Evolutionary conservation across 495 filamentous ascomycete species (phyloP), one percentile per base, ranked within the genome.

Genomic region (Tuber magnatum): DNA sequence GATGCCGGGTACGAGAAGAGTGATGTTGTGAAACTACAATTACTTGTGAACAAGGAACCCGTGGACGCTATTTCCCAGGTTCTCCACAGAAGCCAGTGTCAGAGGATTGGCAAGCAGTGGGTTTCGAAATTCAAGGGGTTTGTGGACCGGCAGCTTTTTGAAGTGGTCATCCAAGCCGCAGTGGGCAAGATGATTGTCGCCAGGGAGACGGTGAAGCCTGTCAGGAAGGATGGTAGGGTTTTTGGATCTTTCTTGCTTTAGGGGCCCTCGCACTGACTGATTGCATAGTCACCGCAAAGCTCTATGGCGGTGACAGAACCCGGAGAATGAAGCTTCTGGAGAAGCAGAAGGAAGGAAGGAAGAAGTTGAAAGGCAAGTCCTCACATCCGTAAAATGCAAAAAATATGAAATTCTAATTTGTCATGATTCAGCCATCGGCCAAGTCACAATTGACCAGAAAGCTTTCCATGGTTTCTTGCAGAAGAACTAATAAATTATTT

Each of bases 41-140:
- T 99, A 14, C 87, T 97, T 10, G 95, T 99, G 77, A 99, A 98
- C 85, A 94, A 94, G 83, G 88, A 87, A 61, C 91, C 96, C 1
- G 95, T 99, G 10, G 96, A 99, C 84, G 95, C 95, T 10, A 92
- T 99, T n/a, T 88, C 94, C 28, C 89, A 94, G 69, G 89, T 99
- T 6, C 89, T 99, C 56, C 95, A 99, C 79, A 82, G 85, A 72
- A 92, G 90, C 56, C 93, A 97, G 84, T 90, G 89, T 0, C 88
- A 91, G 16, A 86, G 91, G 39, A 84, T 95, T 20, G 95, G 93
- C 35, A 87, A 91, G 74, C 85, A 89, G 76, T 99, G 95, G 95
- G 95, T 98, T 18, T 90, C 88, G 32, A 98, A 97, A 84, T 98
- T 99, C 86, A 98, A 97, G 83, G 90, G 97, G 84, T 94, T 97